These are phyloP conservation scores for Sugiyamaella castrensis DNA, from an alignment of 1,139 yeast genomes.

Conservation along the genomic window DNA sequence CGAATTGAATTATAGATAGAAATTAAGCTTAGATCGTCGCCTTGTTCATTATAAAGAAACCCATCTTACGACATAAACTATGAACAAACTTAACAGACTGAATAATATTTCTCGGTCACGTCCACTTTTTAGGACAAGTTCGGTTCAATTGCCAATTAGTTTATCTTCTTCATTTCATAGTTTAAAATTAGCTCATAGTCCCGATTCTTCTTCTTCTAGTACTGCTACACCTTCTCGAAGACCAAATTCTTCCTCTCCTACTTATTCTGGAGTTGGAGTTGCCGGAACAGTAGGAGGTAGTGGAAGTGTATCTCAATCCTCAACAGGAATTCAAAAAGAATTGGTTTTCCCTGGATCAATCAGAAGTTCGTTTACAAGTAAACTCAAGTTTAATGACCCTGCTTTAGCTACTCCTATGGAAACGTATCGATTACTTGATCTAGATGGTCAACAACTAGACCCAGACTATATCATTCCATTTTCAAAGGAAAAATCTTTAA, in stretches of 20 bases:
- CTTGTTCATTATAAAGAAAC: too few species aligned
- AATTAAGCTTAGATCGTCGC: too few species aligned
- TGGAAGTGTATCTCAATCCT: conserved; percentile 26
- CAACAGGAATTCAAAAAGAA: conserved; percentile 27
- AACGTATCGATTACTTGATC: conserved; percentile 34
- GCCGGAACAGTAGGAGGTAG: conserved; percentile 12
- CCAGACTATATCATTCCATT: conserved; percentile 28
- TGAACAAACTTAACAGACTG: too few species aligned
- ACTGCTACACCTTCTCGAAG: neutral
- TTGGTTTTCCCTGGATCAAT: conserved; percentile 36
- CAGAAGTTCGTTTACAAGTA: conserved; percentile 30
- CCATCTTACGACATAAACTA: too few species aligned
- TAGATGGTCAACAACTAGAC: conserved; percentile 34
- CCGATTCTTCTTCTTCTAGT: too few species aligned
- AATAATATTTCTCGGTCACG: too few species aligned
- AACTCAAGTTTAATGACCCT: conserved; percentile 30
- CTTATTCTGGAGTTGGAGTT: conserved; percentile 8
- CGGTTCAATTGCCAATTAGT: too few species aligned
- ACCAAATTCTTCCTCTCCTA: conserved; percentile 7
- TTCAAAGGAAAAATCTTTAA: conserved; percentile 28
- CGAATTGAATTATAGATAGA: too few species aligned
- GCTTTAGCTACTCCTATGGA: conserved; percentile 25
- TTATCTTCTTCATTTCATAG: too few species aligned
- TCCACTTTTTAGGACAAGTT: too few species aligned
- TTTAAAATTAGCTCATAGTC: too few species aligned